These are phyloP conservation scores for Drosera capensis DNA, from an alignment of 148 eudicot species.

Conservation along the genomic window DNA sequence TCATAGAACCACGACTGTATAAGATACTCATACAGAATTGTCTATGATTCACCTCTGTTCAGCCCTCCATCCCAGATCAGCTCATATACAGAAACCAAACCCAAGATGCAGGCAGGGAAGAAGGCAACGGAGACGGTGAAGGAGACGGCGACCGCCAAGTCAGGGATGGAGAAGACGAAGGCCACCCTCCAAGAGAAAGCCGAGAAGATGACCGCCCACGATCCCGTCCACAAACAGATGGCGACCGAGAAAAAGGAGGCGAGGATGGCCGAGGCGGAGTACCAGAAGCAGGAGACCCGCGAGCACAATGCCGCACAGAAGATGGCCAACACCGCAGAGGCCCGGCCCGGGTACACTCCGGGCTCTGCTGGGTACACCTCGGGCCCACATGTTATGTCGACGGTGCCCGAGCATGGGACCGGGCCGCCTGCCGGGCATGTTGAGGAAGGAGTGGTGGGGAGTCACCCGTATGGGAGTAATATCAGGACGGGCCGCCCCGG, in stretches of 20 bases:
- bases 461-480: neutral
- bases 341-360: neutral
- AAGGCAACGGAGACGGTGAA: constrained; percentile 39
- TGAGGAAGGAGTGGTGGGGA: neutral
- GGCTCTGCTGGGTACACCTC: neutral
- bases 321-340: neutral
- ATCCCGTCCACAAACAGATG: constrained; percentile 3
- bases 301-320: constrained; percentile 6
- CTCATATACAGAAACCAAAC: neutral
- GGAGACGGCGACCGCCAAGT: constrained; percentile 40
- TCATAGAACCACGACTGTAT: too few species aligned
- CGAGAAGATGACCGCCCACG: constrained; percentile 12
- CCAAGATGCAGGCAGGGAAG: constrained; percentile 41
- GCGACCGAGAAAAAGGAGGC: constrained; percentile 6
- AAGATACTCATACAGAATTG: too few species aligned
- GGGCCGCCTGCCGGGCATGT: neutral
- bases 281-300: constrained; percentile 5
- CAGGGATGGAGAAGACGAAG: constrained; percentile 57
- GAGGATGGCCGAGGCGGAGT: neutral
- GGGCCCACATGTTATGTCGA: neutral
- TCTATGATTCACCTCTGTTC: too few species aligned
- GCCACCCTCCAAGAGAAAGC: constrained; percentile 49
- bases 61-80: neutral
- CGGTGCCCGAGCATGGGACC: neutral
- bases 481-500: neutral